Evolutionary conservation across 2,329 filamentous ascomycete species (phyloP).

Genomic region (Pyrenophora teres): DNA sequence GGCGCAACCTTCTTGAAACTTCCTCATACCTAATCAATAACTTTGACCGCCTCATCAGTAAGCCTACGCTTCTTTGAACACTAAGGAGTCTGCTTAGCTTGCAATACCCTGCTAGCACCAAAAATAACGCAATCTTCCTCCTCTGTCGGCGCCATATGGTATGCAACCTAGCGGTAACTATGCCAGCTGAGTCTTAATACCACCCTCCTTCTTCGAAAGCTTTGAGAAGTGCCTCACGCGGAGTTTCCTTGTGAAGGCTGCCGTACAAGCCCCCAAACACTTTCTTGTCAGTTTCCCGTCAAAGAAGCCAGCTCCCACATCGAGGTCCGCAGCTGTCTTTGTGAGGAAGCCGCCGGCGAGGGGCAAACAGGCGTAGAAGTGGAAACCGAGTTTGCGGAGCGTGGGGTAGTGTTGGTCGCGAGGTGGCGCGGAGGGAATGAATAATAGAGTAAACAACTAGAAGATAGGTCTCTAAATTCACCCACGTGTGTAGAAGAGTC

Average conservation of each 20-base stretch:
- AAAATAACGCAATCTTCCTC: slow-evolving; percentile 51
- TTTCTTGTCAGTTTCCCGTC: no score
- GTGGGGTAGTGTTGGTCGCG: slow-evolving; percentile 53
- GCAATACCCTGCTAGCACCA: slow-evolving; percentile 41
- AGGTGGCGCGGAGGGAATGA: no score
- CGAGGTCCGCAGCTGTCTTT: slow-evolving; percentile 45
- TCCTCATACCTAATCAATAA: slow-evolving; percentile 33
- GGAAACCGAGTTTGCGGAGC: slow-evolving; percentile 50
- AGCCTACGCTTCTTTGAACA: slow-evolving; percentile 32
- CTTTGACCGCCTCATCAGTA: slow-evolving; percentile 27
- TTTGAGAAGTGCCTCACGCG: slow-evolving; percentile 45
- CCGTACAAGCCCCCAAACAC: slow-evolving; percentile 44
- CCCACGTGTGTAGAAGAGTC: no score
- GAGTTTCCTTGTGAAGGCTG: slow-evolving; percentile 44
- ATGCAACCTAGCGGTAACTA: slow-evolving; percentile 53
- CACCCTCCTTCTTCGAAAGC: slow-evolving; percentile 49
- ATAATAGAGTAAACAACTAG: no score
- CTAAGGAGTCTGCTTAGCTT: slow-evolving; percentile 31
- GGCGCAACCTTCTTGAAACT: slow-evolving; percentile 34
- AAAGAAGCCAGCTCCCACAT: slow-evolving; percentile 42
- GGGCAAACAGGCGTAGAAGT: slow-evolving; percentile 51
- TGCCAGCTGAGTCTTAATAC: slow-evolving; percentile 49
- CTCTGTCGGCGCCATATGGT: slow-evolving; percentile 44
- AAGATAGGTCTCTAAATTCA: no score
- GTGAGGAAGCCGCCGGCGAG: slow-evolving; percentile 43